These are phyloP conservation scores for Andrographis paniculata DNA, from an alignment of 305 asterid genomes.

Conservation along the genomic window DNA sequence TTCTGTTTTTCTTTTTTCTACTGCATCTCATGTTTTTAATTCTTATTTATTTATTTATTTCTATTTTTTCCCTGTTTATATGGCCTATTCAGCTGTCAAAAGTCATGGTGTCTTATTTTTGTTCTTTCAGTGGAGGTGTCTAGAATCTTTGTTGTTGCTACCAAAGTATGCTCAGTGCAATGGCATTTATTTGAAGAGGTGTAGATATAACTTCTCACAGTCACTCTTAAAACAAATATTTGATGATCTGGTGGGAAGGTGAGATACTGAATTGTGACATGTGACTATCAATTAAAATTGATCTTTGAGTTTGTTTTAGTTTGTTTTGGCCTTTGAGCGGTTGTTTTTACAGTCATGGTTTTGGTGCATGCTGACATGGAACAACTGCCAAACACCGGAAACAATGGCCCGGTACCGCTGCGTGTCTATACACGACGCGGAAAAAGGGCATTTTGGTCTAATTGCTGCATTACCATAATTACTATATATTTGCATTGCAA, in stretches of 20 bases:
- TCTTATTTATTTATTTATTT: no score
- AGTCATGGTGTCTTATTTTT: neutral
- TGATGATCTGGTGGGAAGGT: conserved; percentile 75
- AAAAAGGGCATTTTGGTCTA: no score
- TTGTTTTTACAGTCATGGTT: no score
- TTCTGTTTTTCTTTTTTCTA: no score
- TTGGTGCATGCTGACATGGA: no score
- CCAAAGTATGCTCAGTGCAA: conserved; percentile 41
- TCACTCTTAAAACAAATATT: conserved; percentile 35
- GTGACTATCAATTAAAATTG: conserved; percentile 7
- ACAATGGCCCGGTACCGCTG: no score
- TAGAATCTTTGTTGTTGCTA: conserved; percentile 58
- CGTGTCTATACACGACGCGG: no score
- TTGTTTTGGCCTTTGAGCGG: no score
- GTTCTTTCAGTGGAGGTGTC: conserved; percentile 73
- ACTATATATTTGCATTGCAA: no score
- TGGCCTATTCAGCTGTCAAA: neutral
- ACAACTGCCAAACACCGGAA: no score
- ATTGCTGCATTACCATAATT: no score
- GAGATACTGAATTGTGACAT: conserved; percentile 14
- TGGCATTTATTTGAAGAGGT: conserved; percentile 32
- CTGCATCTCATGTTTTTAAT: no score
- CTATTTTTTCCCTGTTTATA: neutral
- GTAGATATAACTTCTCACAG: conserved; percentile 40
- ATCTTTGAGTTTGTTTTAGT: neutral